A percentile compares a stretch with the other conserved stretches of the same genome.
Conservation (phyloP, 805 yeast species). For the Candida sakaeoensis region DNA sequence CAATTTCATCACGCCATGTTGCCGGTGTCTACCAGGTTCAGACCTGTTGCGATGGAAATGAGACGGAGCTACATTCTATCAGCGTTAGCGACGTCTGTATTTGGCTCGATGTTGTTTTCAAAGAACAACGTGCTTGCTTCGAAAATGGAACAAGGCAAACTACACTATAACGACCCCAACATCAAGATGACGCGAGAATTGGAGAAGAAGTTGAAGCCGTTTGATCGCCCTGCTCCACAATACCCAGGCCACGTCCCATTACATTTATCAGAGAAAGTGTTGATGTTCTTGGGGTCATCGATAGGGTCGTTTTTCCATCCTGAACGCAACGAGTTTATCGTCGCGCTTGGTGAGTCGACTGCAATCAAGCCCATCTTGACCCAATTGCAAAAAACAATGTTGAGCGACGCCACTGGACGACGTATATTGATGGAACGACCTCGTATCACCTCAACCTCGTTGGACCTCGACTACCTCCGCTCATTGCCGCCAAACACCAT, state of each 20-base stretch:
- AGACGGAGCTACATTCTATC: slow-evolving; percentile 1
- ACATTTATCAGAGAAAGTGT: slow-evolving; percentile 53
- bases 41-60: not conserved
- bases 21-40: not conserved
- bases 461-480: slow-evolving; percentile 60
- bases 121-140: slow-evolving; percentile 55
- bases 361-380: slow-evolving; percentile 68
- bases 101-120: slow-evolving; percentile 31
- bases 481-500: slow-evolving; percentile 63
- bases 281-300: slow-evolving; percentile 70
- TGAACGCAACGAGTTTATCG: slow-evolving; percentile 69
- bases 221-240: slow-evolving; percentile 39
- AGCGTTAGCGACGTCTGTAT: slow-evolving; percentile 9
- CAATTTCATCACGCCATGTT: slow-evolving; percentile 3
- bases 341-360: slow-evolving; percentile 86
- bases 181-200: slow-evolving; percentile 24
- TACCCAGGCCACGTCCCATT: slow-evolving; percentile 83
- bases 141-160: slow-evolving; percentile 51
- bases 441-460: slow-evolving; percentile 67
- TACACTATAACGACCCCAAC: slow-evolving; percentile 36
- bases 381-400: slow-evolving; percentile 66
- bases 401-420: slow-evolving; percentile 72
- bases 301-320: slow-evolving; percentile 76
- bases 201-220: slow-evolving; percentile 21
- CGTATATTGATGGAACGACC: slow-evolving; percentile 77